These are phyloP conservation scores for Isoetes taiwanensis DNA, from an alignment of 75 land plant species.

Conservation along the genomic window DNA sequence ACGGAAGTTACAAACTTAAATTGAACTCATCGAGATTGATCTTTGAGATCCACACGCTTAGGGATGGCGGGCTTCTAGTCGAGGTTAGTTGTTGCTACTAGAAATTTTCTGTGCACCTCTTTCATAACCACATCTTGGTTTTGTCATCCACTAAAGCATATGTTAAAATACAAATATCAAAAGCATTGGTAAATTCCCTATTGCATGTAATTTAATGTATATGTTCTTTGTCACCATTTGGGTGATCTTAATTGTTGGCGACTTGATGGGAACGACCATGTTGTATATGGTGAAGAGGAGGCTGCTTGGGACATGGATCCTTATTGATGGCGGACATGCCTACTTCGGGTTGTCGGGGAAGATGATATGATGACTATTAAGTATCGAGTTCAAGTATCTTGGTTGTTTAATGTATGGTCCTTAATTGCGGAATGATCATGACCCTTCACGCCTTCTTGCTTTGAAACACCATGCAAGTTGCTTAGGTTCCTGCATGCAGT, in stretches of 20 bases:
- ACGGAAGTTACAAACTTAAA: constrained; percentile 71
- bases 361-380: too few relatives aligned
- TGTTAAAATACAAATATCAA: too few relatives aligned
- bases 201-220: too few relatives aligned
- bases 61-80: constrained; percentile 96
- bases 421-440: constrained; percentile 84
- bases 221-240: too few relatives aligned
- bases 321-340: constrained; percentile 98
- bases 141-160: not conserved
- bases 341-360: constrained; percentile 93
- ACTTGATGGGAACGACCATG: constrained; percentile 96
- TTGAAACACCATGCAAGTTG: constrained; percentile 96
- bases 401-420: too few relatives aligned
- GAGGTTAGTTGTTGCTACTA: too few relatives aligned
- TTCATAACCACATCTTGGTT: not conserved
- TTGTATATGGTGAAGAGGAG: constrained; percentile 96
- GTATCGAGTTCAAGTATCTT: too few relatives aligned
- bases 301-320: constrained; percentile 97
- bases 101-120: too few relatives aligned
- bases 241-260: constrained; percentile 15
- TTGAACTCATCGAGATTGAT: constrained; percentile 76
- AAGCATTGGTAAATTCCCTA: too few relatives aligned
- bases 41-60: constrained; percentile 82
- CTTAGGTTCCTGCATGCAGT: constrained; percentile 75
- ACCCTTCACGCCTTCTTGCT: constrained; percentile 91